A percentile compares a stretch with the other conserved stretches of the same genome.
Evolutionary conservation across 192 early-diverging fungal species (phyloP).

Genomic region (Mycoemilia scoparia): DNA sequence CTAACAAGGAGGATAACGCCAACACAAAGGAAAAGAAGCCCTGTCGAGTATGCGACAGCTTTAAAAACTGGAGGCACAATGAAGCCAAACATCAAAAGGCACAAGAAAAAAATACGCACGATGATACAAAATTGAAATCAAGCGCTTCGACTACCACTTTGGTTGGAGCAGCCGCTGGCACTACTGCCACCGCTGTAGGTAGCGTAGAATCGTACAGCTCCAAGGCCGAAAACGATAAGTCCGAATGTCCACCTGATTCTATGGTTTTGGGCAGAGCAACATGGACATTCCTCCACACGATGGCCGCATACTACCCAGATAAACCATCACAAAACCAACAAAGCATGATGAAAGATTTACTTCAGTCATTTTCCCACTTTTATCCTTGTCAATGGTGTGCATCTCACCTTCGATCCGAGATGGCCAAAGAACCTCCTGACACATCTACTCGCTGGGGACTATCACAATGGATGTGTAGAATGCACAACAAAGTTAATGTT

Average conservation of each 20-base stretch:
- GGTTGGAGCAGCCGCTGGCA: slow-evolving; percentile 4
- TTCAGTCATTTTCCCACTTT: slow-evolving; percentile 59
- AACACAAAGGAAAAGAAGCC: slow-evolving; percentile 49
- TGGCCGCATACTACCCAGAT: slow-evolving; percentile 92
- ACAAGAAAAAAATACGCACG: slow-evolving; percentile 12
- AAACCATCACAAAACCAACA: slow-evolving; percentile 50
- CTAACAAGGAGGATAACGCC: too few relatives aligned
- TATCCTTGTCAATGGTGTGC: slow-evolving; percentile 91
- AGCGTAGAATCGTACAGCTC: slow-evolving; percentile 5
- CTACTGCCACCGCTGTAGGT: background rate
- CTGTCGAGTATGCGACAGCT: slow-evolving; percentile 60
- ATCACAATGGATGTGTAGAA: slow-evolving; percentile 74
- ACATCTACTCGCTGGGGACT: slow-evolving; percentile 50
- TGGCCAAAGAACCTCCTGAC: slow-evolving; percentile 52
- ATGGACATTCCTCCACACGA: slow-evolving; percentile 95
- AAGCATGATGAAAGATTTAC: slow-evolving; percentile 50
- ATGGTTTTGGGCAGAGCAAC: slow-evolving; percentile 68
- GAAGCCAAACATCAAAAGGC: slow-evolving; percentile 30
- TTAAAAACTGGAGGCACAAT: slow-evolving; percentile 43
- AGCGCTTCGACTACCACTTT: slow-evolving; percentile 5
- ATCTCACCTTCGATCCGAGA: slow-evolving; percentile 60
- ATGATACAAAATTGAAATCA: background rate
- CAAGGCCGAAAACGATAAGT: slow-evolving; percentile 6
- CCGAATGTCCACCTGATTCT: slow-evolving; percentile 69
- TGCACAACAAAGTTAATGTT: slow-evolving; percentile 92